A percentile compares a stretch with the other conserved stretches of the same genome.
Evolutionary conservation across 2,329 filamentous ascomycete genomes (phyloP).

Genomic region (Catunica adiposa): DNA sequence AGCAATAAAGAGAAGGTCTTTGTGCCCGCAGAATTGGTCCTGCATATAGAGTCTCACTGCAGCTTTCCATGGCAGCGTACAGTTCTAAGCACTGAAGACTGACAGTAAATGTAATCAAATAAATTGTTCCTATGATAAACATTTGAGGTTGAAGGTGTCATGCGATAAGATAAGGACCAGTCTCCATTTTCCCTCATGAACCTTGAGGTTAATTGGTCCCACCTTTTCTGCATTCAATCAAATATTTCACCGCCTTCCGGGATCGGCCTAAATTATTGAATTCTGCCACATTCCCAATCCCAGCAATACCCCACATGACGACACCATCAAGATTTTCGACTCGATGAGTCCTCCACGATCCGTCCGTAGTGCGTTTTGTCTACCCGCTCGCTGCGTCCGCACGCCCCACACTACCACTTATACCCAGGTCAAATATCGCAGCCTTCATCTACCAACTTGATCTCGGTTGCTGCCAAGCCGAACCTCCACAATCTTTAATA

Average conservation of each 20-base stretch:
- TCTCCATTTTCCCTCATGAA: not conserved
- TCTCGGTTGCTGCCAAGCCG: not conserved
- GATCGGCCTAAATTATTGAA: not conserved
- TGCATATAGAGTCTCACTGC: not conserved
- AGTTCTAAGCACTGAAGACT: not conserved
- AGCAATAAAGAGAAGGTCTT: not conserved
- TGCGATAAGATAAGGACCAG: slow-evolving; percentile 3
- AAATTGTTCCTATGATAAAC: too few species aligned
- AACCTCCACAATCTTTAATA: not conserved
- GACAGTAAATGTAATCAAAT: not conserved
- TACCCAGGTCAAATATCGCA: too few species aligned
- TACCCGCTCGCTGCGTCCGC: not conserved
- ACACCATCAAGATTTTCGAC: slow-evolving; percentile 12
- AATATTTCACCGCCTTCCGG: slow-evolving; percentile 5
- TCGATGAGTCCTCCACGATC: not conserved
- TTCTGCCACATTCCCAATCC: slow-evolving; percentile 9
- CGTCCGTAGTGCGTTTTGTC: not conserved
- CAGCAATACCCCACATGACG: slow-evolving; percentile 13
- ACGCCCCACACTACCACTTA: not conserved
- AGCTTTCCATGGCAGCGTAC: not conserved
- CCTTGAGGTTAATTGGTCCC: not conserved
- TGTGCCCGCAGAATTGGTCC: not conserved
- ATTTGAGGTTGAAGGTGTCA: too few species aligned
- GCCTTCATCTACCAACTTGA: not conserved
- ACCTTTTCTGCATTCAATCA: not conserved